Percentiles rank a stretch among this genome's conserved stretches.
Conservation (phyloP, 139 green algal genomes). For the Micromonas pusilla region DNA sequence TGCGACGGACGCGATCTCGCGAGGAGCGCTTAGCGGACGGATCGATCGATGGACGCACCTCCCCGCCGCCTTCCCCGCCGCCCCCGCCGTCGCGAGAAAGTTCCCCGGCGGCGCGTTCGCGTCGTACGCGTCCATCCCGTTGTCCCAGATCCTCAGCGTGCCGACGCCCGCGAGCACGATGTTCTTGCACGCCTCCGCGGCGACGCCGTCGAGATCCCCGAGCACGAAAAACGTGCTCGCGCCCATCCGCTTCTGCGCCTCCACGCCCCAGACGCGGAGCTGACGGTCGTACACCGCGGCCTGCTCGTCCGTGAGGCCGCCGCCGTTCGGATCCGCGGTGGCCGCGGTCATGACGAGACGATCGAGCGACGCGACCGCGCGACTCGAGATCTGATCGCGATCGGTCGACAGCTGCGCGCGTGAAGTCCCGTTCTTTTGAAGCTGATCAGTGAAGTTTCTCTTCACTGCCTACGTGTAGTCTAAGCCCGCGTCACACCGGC, state of each 20-base stretch:
- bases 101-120: background rate
- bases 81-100: background rate
- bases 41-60: no score
- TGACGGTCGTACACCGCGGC: constrained; percentile 71
- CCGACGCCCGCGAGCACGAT: constrained; percentile 21
- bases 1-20: no score
- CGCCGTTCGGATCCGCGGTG: background rate
- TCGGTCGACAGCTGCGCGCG: no score
- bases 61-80: background rate
- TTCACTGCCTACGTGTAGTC: no score
- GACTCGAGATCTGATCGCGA: background rate
- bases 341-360: no score
- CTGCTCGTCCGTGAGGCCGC: background rate
- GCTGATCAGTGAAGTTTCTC: no score
- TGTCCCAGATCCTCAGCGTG: background rate
- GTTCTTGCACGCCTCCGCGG: constrained; percentile 26
- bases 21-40: no score
- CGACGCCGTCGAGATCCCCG: background rate
- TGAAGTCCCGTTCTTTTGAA: no score
- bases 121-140: background rate
- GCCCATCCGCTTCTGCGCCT: constrained; percentile 60
- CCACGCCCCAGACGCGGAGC: constrained; percentile 79
- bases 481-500: no score
- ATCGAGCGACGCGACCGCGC: background rate
- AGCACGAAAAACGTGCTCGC: background rate